A percentile compares a stretch with the other conserved stretches of the same genome.
phyloP scores from a whole-genome alignment of 2,329 filamentous ascomycete genomes.

The Ceratocystis cacaofunesta region DNA sequence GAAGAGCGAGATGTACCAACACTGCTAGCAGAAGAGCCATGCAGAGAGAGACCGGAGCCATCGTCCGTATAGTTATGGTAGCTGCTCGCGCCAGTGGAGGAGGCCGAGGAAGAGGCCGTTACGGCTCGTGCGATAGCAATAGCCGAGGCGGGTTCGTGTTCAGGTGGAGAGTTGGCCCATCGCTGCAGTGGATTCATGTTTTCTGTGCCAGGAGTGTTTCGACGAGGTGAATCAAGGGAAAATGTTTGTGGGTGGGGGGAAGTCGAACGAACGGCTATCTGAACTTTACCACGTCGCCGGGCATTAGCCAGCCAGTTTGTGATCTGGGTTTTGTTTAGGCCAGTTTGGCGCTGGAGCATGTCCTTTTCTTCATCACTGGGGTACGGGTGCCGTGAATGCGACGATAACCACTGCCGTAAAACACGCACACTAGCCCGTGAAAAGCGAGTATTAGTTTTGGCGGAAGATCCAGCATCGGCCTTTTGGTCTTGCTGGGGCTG shows the following conservation, averaged over 20 bases:
- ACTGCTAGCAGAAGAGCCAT: constrained; percentile 43
- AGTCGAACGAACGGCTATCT: constrained; percentile 43
- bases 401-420: constrained; percentile 70
- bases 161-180: constrained; percentile 44
- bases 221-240: constrained; percentile 59
- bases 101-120: constrained; percentile 34
- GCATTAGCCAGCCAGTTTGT: constrained; percentile 89
- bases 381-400: constrained; percentile 70
- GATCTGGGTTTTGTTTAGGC: constrained; percentile 69
- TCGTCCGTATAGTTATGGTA: constrained; percentile 43
- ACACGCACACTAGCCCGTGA: constrained; percentile 66
- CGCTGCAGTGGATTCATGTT: constrained; percentile 42
- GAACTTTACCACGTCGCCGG: constrained; percentile 64
- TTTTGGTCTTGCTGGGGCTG: neutral
- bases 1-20: constrained; percentile 47
- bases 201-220: constrained; percentile 39
- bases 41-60: constrained; percentile 42
- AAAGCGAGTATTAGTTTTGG: constrained; percentile 59
- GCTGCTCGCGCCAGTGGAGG: constrained; percentile 43
- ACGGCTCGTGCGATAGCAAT: constrained; percentile 44
- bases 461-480: neutral
- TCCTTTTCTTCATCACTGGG: constrained; percentile 80
- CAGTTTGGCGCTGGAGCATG: constrained; percentile 60
- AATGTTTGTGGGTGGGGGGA: constrained; percentile 46
- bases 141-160: constrained; percentile 46